These are phyloP conservation scores for Fusarium solani-melongenae DNA, from an alignment of 2,329 filamentous ascomycete genomes.

Conservation along the genomic window DNA sequence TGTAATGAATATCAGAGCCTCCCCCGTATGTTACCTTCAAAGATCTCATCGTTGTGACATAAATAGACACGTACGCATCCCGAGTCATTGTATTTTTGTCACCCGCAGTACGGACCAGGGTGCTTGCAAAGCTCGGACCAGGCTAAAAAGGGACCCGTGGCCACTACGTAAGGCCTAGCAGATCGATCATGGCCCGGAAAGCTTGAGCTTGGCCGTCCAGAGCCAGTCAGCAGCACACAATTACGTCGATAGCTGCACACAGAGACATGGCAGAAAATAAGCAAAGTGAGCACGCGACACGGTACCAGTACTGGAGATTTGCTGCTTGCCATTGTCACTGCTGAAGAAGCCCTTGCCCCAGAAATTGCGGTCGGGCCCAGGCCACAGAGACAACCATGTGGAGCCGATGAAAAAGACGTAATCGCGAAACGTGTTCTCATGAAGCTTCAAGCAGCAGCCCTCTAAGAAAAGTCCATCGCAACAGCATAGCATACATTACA, in stretches of 20 bases:
- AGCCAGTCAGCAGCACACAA: slow-evolving; percentile 29
- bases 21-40: not conserved
- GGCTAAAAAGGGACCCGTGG: slow-evolving; percentile 36
- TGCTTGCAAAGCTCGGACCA: slow-evolving; percentile 26
- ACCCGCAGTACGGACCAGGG: not conserved
- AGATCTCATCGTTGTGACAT: not conserved
- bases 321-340: slow-evolving; percentile 22
- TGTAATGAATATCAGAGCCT: not conserved
- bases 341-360: not conserved
- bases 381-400: slow-evolving; percentile 21
- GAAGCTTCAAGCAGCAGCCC: slow-evolving; percentile 37
- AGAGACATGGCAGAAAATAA: not conserved
- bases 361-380: not conserved
- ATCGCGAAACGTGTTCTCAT: slow-evolving; percentile 44
- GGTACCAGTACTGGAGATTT: not conserved
- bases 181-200: slow-evolving; percentile 5
- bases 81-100: slow-evolving; percentile 8
- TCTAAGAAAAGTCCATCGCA: slow-evolving; percentile 41
- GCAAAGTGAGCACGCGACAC: not conserved
- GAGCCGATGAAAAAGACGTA: slow-evolving; percentile 18
- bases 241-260: slow-evolving; percentile 8
- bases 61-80: not conserved
- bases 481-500: slow-evolving; percentile 36
- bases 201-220: slow-evolving; percentile 18
- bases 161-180: slow-evolving; percentile 15